These are phyloP conservation scores for Rhododendron williamsianum DNA, from an alignment of 148 eudicot genomes.

Conservation along the genomic window DNA sequence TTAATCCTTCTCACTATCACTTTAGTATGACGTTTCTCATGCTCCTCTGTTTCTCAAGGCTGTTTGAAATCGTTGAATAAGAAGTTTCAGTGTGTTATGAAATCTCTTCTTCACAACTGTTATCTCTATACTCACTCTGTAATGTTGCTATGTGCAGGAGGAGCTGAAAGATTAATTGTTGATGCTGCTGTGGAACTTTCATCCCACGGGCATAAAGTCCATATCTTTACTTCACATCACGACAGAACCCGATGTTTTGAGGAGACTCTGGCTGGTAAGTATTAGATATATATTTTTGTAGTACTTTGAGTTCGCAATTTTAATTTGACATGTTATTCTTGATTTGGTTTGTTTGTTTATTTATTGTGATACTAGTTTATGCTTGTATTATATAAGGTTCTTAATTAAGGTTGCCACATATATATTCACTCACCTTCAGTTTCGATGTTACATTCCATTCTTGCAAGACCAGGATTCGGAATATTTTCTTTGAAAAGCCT, in stretches of 20 bases:
- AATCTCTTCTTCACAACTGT: neutral
- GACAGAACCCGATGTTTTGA: constrained; percentile 84
- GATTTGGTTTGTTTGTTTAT: neutral
- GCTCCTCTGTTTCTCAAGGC: neutral
- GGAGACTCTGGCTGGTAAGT: constrained; percentile 76
- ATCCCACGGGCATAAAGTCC: constrained; percentile 74
- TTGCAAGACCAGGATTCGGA: neutral
- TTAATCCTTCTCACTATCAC: neutral
- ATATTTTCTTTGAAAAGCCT: too few relatives aligned
- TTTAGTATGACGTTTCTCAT: neutral
- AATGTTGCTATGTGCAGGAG: constrained; percentile 41
- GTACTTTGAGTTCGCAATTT: neutral
- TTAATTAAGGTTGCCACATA: neutral
- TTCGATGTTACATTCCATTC: neutral
- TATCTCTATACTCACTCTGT: neutral
- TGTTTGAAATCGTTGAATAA: neutral
- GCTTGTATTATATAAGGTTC: neutral
- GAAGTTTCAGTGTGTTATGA: neutral
- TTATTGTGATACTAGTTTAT: neutral
- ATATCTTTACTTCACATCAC: constrained; percentile 83
- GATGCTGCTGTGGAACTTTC: constrained; percentile 92
- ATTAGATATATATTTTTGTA: neutral
- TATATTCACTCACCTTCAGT: neutral
- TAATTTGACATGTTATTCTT: neutral
- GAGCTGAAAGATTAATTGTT: constrained; percentile 96